Evolutionary conservation across 2,329 filamentous ascomycete genomes (phyloP).

Genomic region (Sclerotinia trifoliorum): DNA sequence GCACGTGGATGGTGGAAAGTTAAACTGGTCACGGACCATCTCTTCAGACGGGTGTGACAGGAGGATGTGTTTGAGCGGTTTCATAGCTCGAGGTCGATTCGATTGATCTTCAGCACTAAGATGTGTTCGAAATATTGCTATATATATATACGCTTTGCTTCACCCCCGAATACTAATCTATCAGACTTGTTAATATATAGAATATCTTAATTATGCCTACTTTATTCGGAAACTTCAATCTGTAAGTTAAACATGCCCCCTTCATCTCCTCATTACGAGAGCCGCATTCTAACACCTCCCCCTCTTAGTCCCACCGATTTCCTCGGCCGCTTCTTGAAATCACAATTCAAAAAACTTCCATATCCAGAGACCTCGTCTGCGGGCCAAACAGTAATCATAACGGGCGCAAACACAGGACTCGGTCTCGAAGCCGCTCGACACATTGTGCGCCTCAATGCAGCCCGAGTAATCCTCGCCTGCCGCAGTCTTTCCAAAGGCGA

Average conservation of each 20-base stretch:
- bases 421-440: slow-evolving; percentile 47
- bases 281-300: slow-evolving; percentile 2
- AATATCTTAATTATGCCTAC: slow-evolving; percentile 17
- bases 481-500: slow-evolving; percentile 29
- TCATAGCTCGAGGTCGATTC: background rate
- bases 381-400: slow-evolving; percentile 46
- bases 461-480: slow-evolving; percentile 37
- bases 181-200: background rate
- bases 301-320: slow-evolving; percentile 26
- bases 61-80: slow-evolving; percentile 11
- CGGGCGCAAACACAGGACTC: slow-evolving; percentile 50
- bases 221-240: slow-evolving; percentile 27
- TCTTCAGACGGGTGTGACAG: background rate
- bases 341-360: slow-evolving; percentile 35
- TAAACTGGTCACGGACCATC: background rate
- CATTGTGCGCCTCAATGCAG: slow-evolving; percentile 37
- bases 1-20: background rate
- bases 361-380: slow-evolving; percentile 30
- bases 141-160: background rate
- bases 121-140: slow-evolving; percentile 1
- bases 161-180: background rate
- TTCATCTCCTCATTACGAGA: background rate
- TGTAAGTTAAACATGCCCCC: slow-evolving; percentile 21
- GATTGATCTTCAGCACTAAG: background rate
- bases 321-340: slow-evolving; percentile 33